Evolutionary conservation across 768 basidiomycete species (phyloP), one percentile per base, ranked within the genome.

Genomic region (Mycena leptocephala): DNA sequence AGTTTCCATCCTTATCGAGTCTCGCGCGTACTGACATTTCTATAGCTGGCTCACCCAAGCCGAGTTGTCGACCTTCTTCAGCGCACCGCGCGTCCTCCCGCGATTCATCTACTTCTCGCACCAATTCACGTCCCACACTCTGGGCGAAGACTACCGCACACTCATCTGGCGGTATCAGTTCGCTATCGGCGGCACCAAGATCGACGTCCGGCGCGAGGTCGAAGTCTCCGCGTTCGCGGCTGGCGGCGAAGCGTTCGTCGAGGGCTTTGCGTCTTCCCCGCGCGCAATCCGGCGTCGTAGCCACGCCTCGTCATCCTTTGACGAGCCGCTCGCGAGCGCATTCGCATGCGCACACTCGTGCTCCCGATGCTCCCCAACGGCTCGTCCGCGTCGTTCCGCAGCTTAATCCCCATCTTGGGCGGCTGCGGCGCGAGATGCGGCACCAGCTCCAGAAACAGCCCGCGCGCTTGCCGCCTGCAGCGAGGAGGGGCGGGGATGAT

Each of bases 131-230:
- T n/a, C n/a, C n/a, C n/a, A 91, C 78, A 89, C 92, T 1, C 88
- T 96, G 0, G 92, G 92, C 13, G 92, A 94, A 76, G 93, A 96
- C 78, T 95, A 96, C 80, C 93, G 95, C 71, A 93, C 95, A 0
- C 90, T 95, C 22, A 90, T 94, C 46, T 91, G 92, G 41, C 88
- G 89, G 7, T 91, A 90, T 75, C 90, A 91, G 69, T 87, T 94
- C 56, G 92, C 92, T 70, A 86, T 93, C 37, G 82, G 86, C 1
- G 91, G 90, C 1, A 58, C 80, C 48, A 92, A 90, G 88, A 90
- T 97, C 68, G 90, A 93, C 18, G 95, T 96, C 8, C 90, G 95
- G 20, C 89, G 46, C 16, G 91, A 94, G 63, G 93, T 96, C 9
- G 91, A 94, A 79, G 89, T 94, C 48, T 92, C 88, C 71, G 91